Percentiles rank a stretch among this genome's conserved stretches.
Evolutionary conservation across 106 monocot species (phyloP).

Genomic region (Hemerocallis citrina): DNA sequence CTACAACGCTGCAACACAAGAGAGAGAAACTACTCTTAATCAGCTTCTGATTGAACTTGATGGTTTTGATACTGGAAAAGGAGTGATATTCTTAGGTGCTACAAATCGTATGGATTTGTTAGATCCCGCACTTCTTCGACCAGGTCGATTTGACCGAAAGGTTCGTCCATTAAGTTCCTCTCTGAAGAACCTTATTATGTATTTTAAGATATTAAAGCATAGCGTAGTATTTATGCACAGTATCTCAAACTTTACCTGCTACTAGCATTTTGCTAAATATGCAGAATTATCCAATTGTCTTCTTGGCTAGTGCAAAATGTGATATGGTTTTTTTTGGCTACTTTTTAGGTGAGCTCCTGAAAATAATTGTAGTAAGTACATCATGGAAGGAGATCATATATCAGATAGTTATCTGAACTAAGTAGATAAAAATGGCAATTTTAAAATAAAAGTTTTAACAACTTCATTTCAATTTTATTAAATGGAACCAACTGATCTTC

Average conservation of each 20-base stretch:
- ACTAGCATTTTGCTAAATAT: background rate
- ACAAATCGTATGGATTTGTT: slow-evolving; percentile 88
- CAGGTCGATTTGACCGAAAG: slow-evolving; percentile 92
- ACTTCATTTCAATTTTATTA: background rate
- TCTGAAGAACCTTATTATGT: background rate
- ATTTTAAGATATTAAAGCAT: background rate
- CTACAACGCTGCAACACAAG: slow-evolving; percentile 87
- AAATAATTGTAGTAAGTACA: too few species aligned
- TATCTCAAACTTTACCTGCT: too few species aligned
- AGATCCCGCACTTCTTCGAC: slow-evolving; percentile 86
- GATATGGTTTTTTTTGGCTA: too few species aligned
- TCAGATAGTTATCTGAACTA: background rate
- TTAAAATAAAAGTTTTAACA: too few species aligned
- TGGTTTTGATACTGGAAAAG: slow-evolving; percentile 91
- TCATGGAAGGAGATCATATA: too few species aligned
- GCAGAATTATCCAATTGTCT: background rate
- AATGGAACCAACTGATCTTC: background rate
- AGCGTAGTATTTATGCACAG: too few species aligned
- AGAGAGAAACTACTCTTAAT: slow-evolving; percentile 85
- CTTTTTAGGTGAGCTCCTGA: too few species aligned
- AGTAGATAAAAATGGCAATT: too few species aligned
- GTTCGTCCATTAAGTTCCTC: slow-evolving; percentile 15
- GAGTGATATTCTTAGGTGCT: slow-evolving; percentile 87
- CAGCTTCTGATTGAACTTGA: slow-evolving; percentile 87
- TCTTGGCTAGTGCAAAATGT: too few species aligned